A percentile compares a stretch with the other conserved stretches of the same genome.
phyloP scores from a whole-genome alignment of 805 yeast genomes.

The Candida takata region DNA sequence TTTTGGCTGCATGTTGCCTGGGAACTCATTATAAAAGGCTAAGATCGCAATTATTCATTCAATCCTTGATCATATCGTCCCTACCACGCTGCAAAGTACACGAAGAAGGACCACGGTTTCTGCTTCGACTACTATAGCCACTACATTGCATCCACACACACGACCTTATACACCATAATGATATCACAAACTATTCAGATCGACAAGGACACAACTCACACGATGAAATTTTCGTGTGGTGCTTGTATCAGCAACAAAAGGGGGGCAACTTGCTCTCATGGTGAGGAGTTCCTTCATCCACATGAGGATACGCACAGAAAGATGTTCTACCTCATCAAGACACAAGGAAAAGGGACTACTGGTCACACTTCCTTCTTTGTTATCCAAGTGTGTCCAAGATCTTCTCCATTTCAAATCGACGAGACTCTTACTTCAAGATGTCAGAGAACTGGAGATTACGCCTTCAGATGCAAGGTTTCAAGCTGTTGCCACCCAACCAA shows the following conservation, averaged over 20 bases:
- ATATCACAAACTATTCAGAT: too few species aligned
- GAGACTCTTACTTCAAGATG: neutral
- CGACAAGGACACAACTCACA: too few species aligned
- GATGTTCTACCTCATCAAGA: neutral
- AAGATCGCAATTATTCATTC: too few species aligned
- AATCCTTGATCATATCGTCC: too few species aligned
- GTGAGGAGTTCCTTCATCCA: neutral
- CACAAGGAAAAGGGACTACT: neutral
- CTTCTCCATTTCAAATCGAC: neutral
- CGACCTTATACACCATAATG: too few species aligned
- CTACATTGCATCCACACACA: too few species aligned
- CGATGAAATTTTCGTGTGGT: neutral
- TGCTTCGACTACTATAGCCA: too few species aligned
- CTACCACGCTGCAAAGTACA: too few species aligned
- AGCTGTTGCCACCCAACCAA: neutral
- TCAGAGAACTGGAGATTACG: neutral
- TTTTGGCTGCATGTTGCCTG: too few species aligned
- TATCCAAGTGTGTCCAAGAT: neutral
- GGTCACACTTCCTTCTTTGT: neutral
- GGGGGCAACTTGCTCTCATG: neutral
- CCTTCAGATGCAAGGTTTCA: neutral
- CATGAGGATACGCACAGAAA: neutral
- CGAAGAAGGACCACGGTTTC: too few species aligned
- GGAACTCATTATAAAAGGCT: too few species aligned
- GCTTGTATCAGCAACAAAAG: neutral